Conservation (phyloP, 73 alveolate genomes). For the Breviolum minutum region DNA sequence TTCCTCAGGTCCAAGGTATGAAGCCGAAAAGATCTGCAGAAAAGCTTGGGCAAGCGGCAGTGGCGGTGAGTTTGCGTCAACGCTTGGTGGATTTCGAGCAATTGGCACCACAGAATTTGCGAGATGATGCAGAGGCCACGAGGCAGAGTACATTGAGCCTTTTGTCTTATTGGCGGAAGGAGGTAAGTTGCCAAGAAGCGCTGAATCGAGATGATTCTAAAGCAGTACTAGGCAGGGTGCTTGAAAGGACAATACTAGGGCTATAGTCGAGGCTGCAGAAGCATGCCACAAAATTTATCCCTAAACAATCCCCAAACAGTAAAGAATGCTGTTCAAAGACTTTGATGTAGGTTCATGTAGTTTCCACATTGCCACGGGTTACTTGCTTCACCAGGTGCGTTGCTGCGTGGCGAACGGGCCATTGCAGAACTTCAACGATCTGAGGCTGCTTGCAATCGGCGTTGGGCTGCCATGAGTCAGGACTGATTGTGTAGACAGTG, state of each 20-base stretch:
- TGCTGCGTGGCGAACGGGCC: slow-evolving; percentile 70
- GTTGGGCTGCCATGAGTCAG: slow-evolving; percentile 75
- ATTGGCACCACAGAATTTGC: slow-evolving; percentile 20
- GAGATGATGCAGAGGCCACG: background rate
- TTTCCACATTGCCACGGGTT: background rate
- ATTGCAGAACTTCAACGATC: slow-evolving; percentile 71
- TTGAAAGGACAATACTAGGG: background rate
- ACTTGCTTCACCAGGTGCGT: background rate
- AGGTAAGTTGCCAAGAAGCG: slow-evolving; percentile 39
- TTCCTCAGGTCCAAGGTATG: background rate
- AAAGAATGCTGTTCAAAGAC: too few species aligned
- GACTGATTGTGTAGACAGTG: background rate
- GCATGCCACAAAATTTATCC: too few species aligned
- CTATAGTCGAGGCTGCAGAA: too few species aligned
- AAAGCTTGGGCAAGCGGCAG: background rate
- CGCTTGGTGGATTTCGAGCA: slow-evolving; percentile 36
- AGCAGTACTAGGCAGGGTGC: slow-evolving; percentile 25
- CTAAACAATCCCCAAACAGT: too few species aligned
- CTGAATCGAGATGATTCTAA: slow-evolving; percentile 33
- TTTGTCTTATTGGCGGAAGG: slow-evolving; percentile 44
- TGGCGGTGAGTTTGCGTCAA: slow-evolving; percentile 17
- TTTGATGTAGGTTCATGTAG: too few species aligned
- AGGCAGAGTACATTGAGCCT: background rate
- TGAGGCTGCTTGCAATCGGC: slow-evolving; percentile 75
- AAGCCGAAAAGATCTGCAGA: background rate